Conservation (phyloP, 179 eudicot species). For the Beta lomatogona region DNA sequence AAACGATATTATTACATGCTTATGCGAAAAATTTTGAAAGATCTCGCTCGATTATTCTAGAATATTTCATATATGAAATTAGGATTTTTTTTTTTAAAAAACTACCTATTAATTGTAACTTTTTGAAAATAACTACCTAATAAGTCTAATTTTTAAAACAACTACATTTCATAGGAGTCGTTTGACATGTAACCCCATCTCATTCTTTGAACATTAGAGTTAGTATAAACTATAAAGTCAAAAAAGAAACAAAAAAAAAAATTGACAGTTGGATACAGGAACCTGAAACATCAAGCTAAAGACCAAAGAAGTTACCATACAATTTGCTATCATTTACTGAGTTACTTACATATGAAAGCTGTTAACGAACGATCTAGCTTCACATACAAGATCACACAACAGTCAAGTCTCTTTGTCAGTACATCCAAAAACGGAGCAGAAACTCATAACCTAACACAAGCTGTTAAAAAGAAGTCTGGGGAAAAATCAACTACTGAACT, state of each 20-base stretch:
- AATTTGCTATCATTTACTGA: conserved; percentile 6
- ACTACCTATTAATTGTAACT: too few relatives aligned
- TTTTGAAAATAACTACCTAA: too few relatives aligned
- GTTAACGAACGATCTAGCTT: conserved; percentile 19
- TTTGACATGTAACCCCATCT: too few relatives aligned
- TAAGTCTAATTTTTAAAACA: too few relatives aligned
- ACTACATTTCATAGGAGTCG: neutral
- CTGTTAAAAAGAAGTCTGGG: conserved; percentile 13
- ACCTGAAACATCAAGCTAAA: conserved; percentile 4
- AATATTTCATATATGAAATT: too few relatives aligned
- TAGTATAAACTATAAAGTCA: neutral
- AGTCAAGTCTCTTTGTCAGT: conserved; percentile 34
- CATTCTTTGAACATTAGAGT: neutral
- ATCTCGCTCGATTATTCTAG: too few relatives aligned
- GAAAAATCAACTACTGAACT: conserved; percentile 33
- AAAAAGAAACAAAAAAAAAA: too few relatives aligned
- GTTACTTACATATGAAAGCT: conserved; percentile 24
- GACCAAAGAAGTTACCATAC: neutral
- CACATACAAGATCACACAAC: conserved; percentile 24
- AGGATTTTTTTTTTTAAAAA: too few relatives aligned
- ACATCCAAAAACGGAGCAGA: conserved; percentile 39
- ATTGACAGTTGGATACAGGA: too few relatives aligned
- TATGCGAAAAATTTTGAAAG: too few relatives aligned
- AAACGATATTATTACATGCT: too few relatives aligned
- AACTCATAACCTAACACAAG: conserved; percentile 28